Evolutionary conservation across 2,329 filamentous ascomycete genomes (phyloP), one percentile per base, ranked within the genome.

Genomic region (Aspergillus piperis): DNA sequence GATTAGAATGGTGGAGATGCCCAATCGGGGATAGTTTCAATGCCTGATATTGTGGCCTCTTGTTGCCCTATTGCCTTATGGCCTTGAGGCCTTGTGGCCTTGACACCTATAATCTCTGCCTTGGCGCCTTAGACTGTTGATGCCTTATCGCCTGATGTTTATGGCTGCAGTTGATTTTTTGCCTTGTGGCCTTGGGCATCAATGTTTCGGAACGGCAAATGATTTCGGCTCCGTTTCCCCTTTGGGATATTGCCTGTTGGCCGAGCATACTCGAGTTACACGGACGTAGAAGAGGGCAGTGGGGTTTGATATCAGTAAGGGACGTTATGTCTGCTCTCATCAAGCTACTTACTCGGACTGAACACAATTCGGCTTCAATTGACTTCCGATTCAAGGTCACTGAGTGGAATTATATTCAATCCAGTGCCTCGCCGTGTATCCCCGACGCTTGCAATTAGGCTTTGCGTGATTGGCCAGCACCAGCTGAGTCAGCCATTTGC

Each of bases 381-480:
- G 13, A 19, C 13, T 30, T 30, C 23, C 25, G 7, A n/a, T 30
- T 13, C 1, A 5, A 11, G 47, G 47, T 50, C 15, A 27, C 15
- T 19, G 47, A 36, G 49, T 21, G 60, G 60, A 55, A 63, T 57
- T 59, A 61, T 61, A 60, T 63, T 63, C 44, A 53, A 51, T 38
- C 25, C 38, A 57, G 38, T 17, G 51, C 53, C 44, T 63, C 62
- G 70, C 73, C 73, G 73, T 75, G 70, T 73, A 66, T 70, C 70
- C 72, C 73, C 73, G 73, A 75, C 66, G 69, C 71, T 75, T 74
- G 69, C 69, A 74, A 74, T 74, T 74, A 75, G 64, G 52, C 59
- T 47, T 5, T 6, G 19, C 38, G 6, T 75, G 69, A 75, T 75
- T 75, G 73, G 73, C 56, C 21, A 1, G 3, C 0, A 5, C 0